phyloP scores from a whole-genome alignment of 495 filamentous ascomycete genomes.

The Daldinia decipiens region DNA sequence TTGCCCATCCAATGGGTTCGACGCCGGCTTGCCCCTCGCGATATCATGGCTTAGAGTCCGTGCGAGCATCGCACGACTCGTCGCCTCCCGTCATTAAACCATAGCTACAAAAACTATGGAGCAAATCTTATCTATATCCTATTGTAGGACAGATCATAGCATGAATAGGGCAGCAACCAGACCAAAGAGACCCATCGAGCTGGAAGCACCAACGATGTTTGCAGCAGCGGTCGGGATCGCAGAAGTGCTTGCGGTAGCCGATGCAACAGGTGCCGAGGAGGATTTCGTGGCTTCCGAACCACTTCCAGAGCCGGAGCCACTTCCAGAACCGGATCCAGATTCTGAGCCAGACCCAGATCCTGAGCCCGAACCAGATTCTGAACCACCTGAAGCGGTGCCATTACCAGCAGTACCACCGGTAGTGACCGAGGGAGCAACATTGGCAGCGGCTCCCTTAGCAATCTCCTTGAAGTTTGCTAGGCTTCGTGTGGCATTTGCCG shows the following conservation, averaged over 20 bases:
- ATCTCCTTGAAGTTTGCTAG: conserved; percentile 59
- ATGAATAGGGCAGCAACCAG: conserved; percentile 51
- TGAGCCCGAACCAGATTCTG: conserved; percentile 33
- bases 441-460: conserved; percentile 52
- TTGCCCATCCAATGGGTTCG: conserved; percentile 33
- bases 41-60: conserved; percentile 14
- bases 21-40: conserved; percentile 1
- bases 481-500: conserved; percentile 59
- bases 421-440: conserved; percentile 46
- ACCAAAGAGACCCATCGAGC: conserved; percentile 44
- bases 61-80: conserved; percentile 15
- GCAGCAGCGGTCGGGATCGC: conserved; percentile 28
- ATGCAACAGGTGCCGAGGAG: conserved; percentile 4
- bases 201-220: conserved; percentile 37
- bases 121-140: conserved; percentile 3
- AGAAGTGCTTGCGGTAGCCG: conserved; percentile 9
- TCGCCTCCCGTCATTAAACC: conserved; percentile 30
- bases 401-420: conserved; percentile 37
- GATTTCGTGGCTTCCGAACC: neutral
- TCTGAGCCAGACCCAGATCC: neutral
- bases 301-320: conserved; percentile 1
- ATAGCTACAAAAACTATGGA: conserved; percentile 8
- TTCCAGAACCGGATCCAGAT: conserved; percentile 40
- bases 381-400: conserved; percentile 26
- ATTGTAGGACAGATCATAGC: conserved; percentile 44